A percentile compares a stretch with the other conserved stretches of the same genome.
phyloP scores from a whole-genome alignment of 2,329 filamentous ascomycete genomes.

The Sporothrix schenckii region DNA sequence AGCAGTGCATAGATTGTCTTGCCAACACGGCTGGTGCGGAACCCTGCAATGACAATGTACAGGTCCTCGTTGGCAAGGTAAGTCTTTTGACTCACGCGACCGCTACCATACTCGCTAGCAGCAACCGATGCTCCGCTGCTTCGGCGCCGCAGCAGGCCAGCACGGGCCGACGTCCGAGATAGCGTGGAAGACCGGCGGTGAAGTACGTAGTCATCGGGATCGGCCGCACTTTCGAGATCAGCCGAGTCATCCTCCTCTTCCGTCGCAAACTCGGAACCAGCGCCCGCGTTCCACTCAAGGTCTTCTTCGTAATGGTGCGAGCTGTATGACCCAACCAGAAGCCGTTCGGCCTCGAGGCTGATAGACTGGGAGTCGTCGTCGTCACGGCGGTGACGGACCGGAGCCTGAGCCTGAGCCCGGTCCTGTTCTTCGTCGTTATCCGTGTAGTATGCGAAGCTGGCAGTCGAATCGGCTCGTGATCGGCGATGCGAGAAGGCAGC shows the following conservation, averaged over 20 bases:
- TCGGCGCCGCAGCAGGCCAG: constrained; percentile 69
- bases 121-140: constrained; percentile 69
- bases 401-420: constrained; percentile 36
- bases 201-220: constrained; percentile 53
- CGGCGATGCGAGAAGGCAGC: constrained; percentile 90
- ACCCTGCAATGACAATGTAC: constrained; percentile 90
- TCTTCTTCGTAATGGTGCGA: constrained; percentile 36
- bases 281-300: constrained; percentile 45
- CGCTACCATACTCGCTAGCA: constrained; percentile 63
- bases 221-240: constrained; percentile 43
- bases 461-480: constrained; percentile 75
- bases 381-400: neutral
- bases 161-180: constrained; percentile 60
- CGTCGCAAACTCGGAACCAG: constrained; percentile 38
- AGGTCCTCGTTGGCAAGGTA: constrained; percentile 93
- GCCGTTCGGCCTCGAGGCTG: constrained; percentile 41
- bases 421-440: constrained; percentile 61
- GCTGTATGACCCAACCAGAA: constrained; percentile 31
- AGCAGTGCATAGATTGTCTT: constrained; percentile 69
- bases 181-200: constrained; percentile 65
- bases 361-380: constrained; percentile 27
- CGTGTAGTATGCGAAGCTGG: constrained; percentile 89
- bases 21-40: constrained; percentile 74
- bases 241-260: constrained; percentile 43
- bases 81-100: constrained; percentile 80